phyloP scores from a whole-genome alignment of 164 flowering plant genomes.

The Cinnamomum micranthum region DNA sequence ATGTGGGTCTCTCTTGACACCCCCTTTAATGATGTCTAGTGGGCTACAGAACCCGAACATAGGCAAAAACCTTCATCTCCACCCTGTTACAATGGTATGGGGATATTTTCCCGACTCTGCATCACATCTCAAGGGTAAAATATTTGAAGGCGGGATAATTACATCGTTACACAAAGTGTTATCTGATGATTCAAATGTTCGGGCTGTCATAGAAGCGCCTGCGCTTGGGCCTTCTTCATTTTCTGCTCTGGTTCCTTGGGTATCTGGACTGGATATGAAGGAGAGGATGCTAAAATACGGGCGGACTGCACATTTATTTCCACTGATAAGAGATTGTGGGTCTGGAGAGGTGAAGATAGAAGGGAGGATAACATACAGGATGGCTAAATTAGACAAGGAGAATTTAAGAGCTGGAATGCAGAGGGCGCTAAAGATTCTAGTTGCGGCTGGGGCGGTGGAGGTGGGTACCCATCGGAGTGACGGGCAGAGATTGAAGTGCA shows the following conservation, averaged over 20 bases:
- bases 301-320: constrained; percentile 30
- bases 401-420: constrained; percentile 29
- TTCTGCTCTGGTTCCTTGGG: constrained; percentile 32
- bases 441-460: constrained; percentile 47
- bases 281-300: constrained; percentile 24
- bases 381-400: constrained; percentile 24
- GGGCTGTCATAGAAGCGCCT: constrained; percentile 33
- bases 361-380: constrained; percentile 27
- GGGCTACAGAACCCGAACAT: constrained; percentile 46
- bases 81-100: constrained; percentile 41
- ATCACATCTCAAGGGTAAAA: constrained; percentile 25
- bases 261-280: constrained; percentile 38
- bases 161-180: constrained; percentile 32
- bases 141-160: constrained; percentile 38
- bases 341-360: constrained; percentile 33
- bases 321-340: constrained; percentile 35
- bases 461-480: constrained; percentile 36
- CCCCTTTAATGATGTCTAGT: constrained; percentile 66
- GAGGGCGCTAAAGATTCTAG: constrained; percentile 29
- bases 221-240: constrained; percentile 31
- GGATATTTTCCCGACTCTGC: constrained; percentile 33
- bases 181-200: constrained; percentile 15
- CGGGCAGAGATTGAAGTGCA: constrained; percentile 29
- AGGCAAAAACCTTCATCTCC: constrained; percentile 44
- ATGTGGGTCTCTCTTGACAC: constrained; percentile 72